Evolutionary conservation across 1,284 basidiomycete genomes (phyloP).

Genomic region (Ceratobasidium sp.): DNA sequence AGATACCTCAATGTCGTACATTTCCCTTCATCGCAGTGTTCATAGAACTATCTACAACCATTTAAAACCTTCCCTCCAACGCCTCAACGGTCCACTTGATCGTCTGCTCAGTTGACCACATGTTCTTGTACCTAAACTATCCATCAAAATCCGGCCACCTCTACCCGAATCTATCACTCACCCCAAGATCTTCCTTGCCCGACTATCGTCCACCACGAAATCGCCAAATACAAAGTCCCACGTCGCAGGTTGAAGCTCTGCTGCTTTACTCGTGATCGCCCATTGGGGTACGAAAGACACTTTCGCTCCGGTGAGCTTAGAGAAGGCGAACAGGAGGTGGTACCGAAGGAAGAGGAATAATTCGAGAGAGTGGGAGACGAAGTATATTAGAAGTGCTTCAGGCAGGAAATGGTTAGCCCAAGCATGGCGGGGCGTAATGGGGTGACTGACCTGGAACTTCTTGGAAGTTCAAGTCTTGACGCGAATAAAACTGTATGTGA

Average conservation of each 20-base stretch:
- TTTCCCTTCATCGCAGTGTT: too few species aligned
- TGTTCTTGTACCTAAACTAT: not conserved
- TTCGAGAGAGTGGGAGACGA: constrained; percentile 15
- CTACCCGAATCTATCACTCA: too few species aligned
- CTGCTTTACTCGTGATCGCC: constrained; percentile 11
- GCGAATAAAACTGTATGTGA: constrained; percentile 14
- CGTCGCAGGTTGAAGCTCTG: constrained; percentile 17
- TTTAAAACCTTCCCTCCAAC: not conserved
- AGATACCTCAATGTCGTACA: too few species aligned
- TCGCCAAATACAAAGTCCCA: constrained; percentile 35
- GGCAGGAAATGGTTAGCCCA: too few species aligned
- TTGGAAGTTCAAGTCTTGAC: constrained; percentile 1
- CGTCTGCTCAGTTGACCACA: constrained; percentile 21
- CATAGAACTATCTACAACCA: too few species aligned
- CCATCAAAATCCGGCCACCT: too few species aligned
- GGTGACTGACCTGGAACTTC: constrained; percentile 20
- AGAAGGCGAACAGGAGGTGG: not conserved
- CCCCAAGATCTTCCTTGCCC: constrained; percentile 28
- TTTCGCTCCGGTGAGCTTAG: not conserved
- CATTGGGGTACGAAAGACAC: constrained; percentile 16
- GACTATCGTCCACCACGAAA: constrained; percentile 23
- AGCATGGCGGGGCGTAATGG: too few species aligned
- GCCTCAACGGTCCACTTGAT: constrained; percentile 14
- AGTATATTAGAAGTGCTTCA: not conserved
- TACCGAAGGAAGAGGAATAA: not conserved